Evolutionary conservation across 768 basidiomycete species (phyloP).

Genomic region (Lyophyllum shimeji): DNA sequence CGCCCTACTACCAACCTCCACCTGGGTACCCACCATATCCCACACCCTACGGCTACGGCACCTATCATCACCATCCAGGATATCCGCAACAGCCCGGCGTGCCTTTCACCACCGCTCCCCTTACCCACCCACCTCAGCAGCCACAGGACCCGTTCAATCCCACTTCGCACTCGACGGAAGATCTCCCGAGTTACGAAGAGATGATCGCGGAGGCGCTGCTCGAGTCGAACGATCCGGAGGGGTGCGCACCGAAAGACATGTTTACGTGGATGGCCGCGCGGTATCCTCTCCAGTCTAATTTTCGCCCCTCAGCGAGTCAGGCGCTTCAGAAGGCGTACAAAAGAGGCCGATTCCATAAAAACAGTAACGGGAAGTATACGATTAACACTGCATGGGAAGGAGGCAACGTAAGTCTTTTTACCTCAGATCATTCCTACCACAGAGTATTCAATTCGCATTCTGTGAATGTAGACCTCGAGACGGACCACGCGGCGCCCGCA

Average conservation of each 20-base stretch:
- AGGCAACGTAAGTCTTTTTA: conserved; percentile 57
- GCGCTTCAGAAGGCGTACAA: conserved; percentile 86
- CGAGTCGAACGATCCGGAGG: conserved; percentile 68
- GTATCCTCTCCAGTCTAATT: conserved; percentile 87
- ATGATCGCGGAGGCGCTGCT: conserved; percentile 84
- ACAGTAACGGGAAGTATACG: conserved; percentile 69
- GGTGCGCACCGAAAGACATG: conserved; percentile 78
- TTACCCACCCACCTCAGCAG: conserved; percentile 24
- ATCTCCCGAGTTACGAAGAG: conserved; percentile 86
- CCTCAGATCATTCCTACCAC: not conserved
- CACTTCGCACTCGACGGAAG: conserved; percentile 31
- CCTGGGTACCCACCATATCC: conserved; percentile 45
- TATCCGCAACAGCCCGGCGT: conserved; percentile 31
- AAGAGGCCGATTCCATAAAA: conserved; percentile 79
- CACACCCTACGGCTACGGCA: conserved; percentile 10
- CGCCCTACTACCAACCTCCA: conserved; percentile 61
- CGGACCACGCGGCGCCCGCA: conserved; percentile 82
- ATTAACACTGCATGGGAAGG: conserved; percentile 81
- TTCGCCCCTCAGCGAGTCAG: conserved; percentile 86
- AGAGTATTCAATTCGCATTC: not conserved
- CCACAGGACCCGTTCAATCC: conserved; percentile 22
- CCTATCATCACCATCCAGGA: conserved; percentile 22
- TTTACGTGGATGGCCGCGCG: conserved; percentile 82
- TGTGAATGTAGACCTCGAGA: conserved; percentile 56
- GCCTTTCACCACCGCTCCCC: conserved; percentile 33